Percentiles rank a stretch among this genome's conserved stretches.
Conservation (phyloP, 75 land plant genomes). For the Chamaecyparis obtusa region DNA sequence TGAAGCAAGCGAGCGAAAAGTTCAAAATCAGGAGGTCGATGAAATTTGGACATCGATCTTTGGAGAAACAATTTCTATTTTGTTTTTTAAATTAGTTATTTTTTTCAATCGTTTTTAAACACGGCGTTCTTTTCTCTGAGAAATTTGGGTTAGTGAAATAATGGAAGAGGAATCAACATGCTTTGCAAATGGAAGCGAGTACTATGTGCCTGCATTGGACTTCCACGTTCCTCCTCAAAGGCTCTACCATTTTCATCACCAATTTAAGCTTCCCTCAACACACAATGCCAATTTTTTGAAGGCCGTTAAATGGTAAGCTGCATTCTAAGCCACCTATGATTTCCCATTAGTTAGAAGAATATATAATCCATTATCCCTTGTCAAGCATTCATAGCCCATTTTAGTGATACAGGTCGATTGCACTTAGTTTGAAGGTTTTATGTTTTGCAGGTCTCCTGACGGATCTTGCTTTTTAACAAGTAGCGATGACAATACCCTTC, state of each 20-base stretch:
- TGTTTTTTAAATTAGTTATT: no score
- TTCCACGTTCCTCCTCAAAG: constrained; percentile 66
- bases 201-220: constrained; percentile 49
- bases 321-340: background rate
- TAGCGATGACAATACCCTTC: constrained; percentile 84
- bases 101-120: no score
- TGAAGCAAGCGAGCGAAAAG: no score
- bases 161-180: background rate
- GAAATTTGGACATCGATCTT: no score
- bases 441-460: constrained; percentile 84
- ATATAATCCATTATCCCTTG: background rate
- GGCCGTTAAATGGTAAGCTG: constrained; percentile 81
- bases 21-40: no score
- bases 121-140: background rate
- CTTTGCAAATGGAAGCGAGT: background rate
- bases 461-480: constrained; percentile 87
- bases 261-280: constrained; percentile 47
- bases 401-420: constrained; percentile 3
- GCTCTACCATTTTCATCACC: constrained; percentile 69
- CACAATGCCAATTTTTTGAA: constrained; percentile 81
- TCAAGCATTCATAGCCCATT: background rate
- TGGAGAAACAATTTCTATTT: no score
- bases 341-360: background rate
- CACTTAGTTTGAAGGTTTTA: background rate
- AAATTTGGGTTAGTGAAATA: background rate